A percentile compares a stretch with the other conserved stretches of the same genome.
Conservation (phyloP, 495 filamentous ascomycete species). For the Oidiodendron maius region DNA sequence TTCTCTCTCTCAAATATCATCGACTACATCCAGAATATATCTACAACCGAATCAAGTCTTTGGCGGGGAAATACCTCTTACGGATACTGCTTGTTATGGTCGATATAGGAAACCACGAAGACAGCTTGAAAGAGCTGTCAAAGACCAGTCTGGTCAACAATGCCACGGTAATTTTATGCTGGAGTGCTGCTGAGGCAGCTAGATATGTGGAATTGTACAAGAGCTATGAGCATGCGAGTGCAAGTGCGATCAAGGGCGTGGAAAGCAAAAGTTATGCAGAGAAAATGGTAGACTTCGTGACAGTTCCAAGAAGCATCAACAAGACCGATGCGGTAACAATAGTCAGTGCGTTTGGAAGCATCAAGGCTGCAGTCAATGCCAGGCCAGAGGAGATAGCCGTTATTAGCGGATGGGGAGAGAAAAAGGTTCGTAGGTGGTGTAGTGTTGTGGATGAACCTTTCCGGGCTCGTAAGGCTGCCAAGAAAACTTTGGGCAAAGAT, state of each 20-base stretch:
- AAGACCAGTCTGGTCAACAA: constrained; percentile 65
- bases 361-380: constrained; percentile 83
- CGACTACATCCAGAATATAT: constrained; percentile 97
- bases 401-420: constrained; percentile 89
- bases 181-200: constrained; percentile 87
- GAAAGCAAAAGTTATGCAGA: constrained; percentile 80
- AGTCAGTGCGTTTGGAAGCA: constrained; percentile 80
- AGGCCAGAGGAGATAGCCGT: constrained; percentile 74
- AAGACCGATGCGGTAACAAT: constrained; percentile 88
- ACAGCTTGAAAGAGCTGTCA: constrained; percentile 30
- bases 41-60: constrained; percentile 77
- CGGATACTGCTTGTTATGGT: constrained; percentile 85
- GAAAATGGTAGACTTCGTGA: constrained; percentile 88
- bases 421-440: constrained; percentile 84
- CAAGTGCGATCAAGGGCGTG: constrained; percentile 73
- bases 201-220: constrained; percentile 94
- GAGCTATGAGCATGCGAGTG: constrained; percentile 78
- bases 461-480: constrained; percentile 62
- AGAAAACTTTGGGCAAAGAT: constrained; percentile 23
- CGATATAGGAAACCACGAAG: constrained; percentile 84
- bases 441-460: constrained; percentile 79
- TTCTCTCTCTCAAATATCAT: constrained; percentile 95
- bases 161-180: constrained; percentile 85
- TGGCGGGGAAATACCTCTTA: constrained; percentile 77
- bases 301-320: constrained; percentile 82